These are phyloP conservation scores for Cystoderma amianthinum DNA, from an alignment of 768 basidiomycete species.

Conservation along the genomic window DNA sequence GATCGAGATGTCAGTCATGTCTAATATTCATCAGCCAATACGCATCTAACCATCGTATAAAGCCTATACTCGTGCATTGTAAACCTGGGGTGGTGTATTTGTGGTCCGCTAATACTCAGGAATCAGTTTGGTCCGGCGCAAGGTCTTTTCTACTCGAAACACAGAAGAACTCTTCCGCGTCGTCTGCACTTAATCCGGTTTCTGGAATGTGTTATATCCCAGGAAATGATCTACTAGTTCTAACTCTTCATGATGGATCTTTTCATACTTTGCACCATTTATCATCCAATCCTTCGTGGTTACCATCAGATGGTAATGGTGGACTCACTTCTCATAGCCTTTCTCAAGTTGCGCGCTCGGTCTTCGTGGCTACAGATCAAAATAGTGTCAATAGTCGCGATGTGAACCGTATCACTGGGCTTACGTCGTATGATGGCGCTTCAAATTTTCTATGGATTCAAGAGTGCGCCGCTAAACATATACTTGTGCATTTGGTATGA, in stretches of 20 bases:
- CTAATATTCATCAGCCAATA: slow-evolving; percentile 1
- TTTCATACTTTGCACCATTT: slow-evolving; percentile 54
- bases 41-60: not conserved
- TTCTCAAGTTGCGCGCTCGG: slow-evolving; percentile 40
- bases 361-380: slow-evolving; percentile 43
- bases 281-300: slow-evolving; percentile 38
- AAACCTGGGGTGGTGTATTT: slow-evolving; percentile 57
- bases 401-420: slow-evolving; percentile 55
- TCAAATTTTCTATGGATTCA: slow-evolving; percentile 63
- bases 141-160: slow-evolving; percentile 34
- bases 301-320: slow-evolving; percentile 8
- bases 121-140: slow-evolving; percentile 38
- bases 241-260: slow-evolving; percentile 66
- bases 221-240: slow-evolving; percentile 42
- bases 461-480: slow-evolving; percentile 54
- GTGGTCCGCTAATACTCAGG: slow-evolving; percentile 33
- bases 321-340: slow-evolving; percentile 31
- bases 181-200: slow-evolving; percentile 51
- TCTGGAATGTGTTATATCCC: slow-evolving; percentile 53
- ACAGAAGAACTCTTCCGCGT: slow-evolving; percentile 46
- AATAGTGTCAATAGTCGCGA: slow-evolving; percentile 33
- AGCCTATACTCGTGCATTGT: slow-evolving; percentile 54
- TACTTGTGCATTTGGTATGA: not conserved
- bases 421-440: slow-evolving; percentile 49
- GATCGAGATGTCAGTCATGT: slow-evolving; percentile 28